Base-by-base conservation (phyloP, 2,329 filamentous ascomycete species). In the Fusarium robinianum region DNA sequence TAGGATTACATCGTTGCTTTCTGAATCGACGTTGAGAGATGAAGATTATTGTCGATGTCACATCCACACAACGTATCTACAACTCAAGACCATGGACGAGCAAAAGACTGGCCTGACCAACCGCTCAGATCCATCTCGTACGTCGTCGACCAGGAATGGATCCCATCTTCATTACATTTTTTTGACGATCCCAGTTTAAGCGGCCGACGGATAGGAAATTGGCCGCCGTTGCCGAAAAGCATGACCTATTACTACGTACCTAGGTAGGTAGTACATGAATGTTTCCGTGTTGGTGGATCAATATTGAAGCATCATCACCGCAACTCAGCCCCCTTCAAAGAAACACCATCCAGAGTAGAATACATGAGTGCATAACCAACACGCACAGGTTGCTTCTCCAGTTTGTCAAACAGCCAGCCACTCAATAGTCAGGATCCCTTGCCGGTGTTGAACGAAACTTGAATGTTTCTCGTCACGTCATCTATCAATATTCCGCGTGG, bases 161-260 rank as follows among this genome's bases (percentile, higher is more conserved):
- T 25, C n/a, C n/a, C n/a, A n/a, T n/a, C n/a, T n/a, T n/a, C n/a
- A n/a, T n/a, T n/a, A n/a, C n/a, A n/a, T n/a, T n/a, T n/a, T n/a
- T n/a, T 29, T 19, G 9, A 21, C 8, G 16, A 12, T 12, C 10
- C 24, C 25, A 38, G 39, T 32, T 31, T 38, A 49, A 21, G 25
- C 44, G 36, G 38, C 42, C 36, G 34, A 24, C 51, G 51, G 51
- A 54, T 23, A 22, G 32, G n/a, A 42, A 46, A 32, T 46, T 27
- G 41, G 48, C 23, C 30, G 47, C 39, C 33, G 26, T 21, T 33
- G 48, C 32, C 21, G 32, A 24, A n/a, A n/a, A n/a, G n/a, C n/a
- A n/a, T n/a, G n/a, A n/a, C n/a, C n/a, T n/a, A n/a, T n/a, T 49
- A 27, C 39, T 53, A 37, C 34, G 27, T 55, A 37, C 22, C 23